Evolutionary conservation across 176 grass and related monocot species (phyloP), one percentile per base, ranked within the genome.

Genomic region (Themeda triandra): DNA sequence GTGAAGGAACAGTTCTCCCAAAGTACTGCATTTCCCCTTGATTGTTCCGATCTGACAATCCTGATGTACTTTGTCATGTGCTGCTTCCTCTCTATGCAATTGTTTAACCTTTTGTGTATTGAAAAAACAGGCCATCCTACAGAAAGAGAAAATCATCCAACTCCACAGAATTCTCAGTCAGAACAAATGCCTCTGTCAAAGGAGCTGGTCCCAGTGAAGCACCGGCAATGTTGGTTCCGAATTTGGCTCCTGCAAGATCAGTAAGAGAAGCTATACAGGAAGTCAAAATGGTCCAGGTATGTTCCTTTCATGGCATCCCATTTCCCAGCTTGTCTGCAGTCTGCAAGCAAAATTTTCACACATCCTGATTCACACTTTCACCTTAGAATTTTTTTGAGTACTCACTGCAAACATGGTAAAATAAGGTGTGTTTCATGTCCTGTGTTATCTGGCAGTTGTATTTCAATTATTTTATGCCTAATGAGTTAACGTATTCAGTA

Each of bases 251-350:
- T 73, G 78, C 90, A 69, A 92, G 95, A 37, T 91, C 95, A 9
- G 88, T 97, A 33, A 89, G 90, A 82, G 95, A 93, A 64, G 87
- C 88, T 48, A 97, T 97, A 91, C 95, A 97, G 27, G 95, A 95
- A 87, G 95, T 94, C 54, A 97, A 97, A 84, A 91, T 97, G 95
- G 86, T 97, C 69, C 95, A 94, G 95, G 95, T 97, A 73, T 17
- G 88, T 89, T 63, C 33, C 77, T 80, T 25, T 33, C 6, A 37
- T 77, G 13, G 2, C 62, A 75, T 39, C 66, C 5, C 17, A 53
- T 64, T 46, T 72, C 6, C 13, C 41, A 13, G 9, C 58, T 75
- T 54, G 2, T 39, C 73, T 66, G 14, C 79, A 82, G 23, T 23
- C 36, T 80, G 21, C 54, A 79, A 15, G 6, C 39, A 40, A 81